Base-by-base conservation (phyloP, 1,284 basidiomycete species). In the Afroboletus lepidellus region DNA sequence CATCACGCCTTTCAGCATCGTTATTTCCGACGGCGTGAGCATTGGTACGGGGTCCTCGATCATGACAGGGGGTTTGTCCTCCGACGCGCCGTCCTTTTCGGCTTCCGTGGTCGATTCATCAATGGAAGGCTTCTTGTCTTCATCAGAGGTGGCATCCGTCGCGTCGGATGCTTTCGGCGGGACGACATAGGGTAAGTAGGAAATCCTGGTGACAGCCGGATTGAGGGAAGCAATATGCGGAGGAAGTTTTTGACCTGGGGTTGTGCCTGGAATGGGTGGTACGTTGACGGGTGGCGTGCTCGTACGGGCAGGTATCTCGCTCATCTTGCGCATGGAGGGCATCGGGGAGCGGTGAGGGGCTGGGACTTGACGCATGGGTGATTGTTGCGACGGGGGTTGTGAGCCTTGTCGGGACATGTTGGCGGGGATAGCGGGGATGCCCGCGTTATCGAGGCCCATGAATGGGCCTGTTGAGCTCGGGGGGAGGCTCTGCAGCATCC, bases 1-100 rank as follows among this genome's bases (percentile, higher is more conserved):
- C 64, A 84, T 77, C 70, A 80, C 77, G 0, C 44, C 53, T 50
- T 73, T 71, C 54, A 85, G 66, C 4, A 73, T 55, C 1, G 56
- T n/a, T 46, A 75, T 74, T 54, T 82, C 75, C 9, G 59, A 56
- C 4, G 72, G 64, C 0, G 66, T 60, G 51, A 84, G 61, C 1
- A 54, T 50, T 8, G 70, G 73, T 2, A 78, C 36, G 2, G 67
- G 58, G 34, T 71, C 66, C 16, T 71, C 56, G 8, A 59, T 39
- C 20, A 61, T 66, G 48, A 48, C 55, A 8, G 46, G 16, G 1
- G 27, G 29, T 32, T 61, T 61, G 8, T 34, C 18, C 16, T 66
- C 64, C 18, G 54, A 43, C 25, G 34, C n/a, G 8, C 43, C 47
- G 12, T 62, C 66, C 30, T 59, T 63, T 41, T 64, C 62, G 5